Evolutionary conservation across 208 protist genomes (phyloP).

Genomic region (Jaenimonas drosophilae): DNA sequence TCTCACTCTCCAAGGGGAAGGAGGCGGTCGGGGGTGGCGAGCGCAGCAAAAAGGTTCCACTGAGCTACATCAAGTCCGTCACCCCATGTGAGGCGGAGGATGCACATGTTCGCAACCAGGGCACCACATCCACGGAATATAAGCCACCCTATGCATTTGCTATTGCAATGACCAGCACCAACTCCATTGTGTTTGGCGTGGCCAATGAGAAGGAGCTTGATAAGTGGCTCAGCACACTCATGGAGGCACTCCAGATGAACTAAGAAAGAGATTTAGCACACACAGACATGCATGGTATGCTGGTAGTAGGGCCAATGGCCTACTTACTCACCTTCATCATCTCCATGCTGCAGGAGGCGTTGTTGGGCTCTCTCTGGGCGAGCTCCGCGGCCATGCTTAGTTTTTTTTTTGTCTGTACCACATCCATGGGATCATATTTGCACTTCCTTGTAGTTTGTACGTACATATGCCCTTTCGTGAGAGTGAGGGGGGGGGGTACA

Average conservation of each 20-base stretch:
- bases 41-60: conserved; percentile 57
- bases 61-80: conserved; percentile 55
- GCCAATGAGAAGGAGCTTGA: conserved; percentile 45
- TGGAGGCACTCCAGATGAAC: conserved; percentile 53
- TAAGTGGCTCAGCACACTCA: conserved; percentile 51
- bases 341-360: not conserved
- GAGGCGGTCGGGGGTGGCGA: conserved; percentile 33
- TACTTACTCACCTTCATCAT: too few relatives aligned
- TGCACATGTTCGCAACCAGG: conserved; percentile 24
- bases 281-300: not conserved
- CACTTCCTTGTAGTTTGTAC: too few relatives aligned
- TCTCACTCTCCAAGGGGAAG: conserved; percentile 56
- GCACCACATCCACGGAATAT: not conserved
- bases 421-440: too few relatives aligned
- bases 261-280: conserved; percentile 8
- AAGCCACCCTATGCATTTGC: conserved; percentile 51
- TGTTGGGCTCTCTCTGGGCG: not conserved
- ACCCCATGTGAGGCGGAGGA: conserved; percentile 38
- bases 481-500: too few relatives aligned
- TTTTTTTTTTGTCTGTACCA: too few relatives aligned
- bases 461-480: too few relatives aligned
- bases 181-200: conserved; percentile 69
- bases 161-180: conserved; percentile 40
- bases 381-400: not conserved
- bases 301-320: too few relatives aligned